These are phyloP conservation scores for Bassia scoparia DNA, from an alignment of 148 eudicot species.

Conservation along the genomic window DNA sequence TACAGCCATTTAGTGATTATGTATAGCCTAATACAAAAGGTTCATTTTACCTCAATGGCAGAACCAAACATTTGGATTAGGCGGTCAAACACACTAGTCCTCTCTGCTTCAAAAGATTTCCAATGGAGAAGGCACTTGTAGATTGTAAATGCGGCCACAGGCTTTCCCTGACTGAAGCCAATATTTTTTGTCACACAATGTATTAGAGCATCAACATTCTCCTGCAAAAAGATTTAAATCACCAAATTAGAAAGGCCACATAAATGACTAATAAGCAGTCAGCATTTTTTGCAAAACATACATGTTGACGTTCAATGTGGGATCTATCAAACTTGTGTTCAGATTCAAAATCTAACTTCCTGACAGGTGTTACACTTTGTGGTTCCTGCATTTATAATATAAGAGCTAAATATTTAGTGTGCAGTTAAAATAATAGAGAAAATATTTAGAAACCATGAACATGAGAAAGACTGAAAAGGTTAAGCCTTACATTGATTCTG, in stretches of 20 bases:
- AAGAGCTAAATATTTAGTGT: not conserved
- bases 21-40: not conserved
- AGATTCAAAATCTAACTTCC: conserved; percentile 64
- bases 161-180: conserved; percentile 92
- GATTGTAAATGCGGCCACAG: conserved; percentile 91
- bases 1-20: not conserved
- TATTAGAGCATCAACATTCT: conserved; percentile 79
- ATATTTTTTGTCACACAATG: conserved; percentile 69
- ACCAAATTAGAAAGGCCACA: conserved; percentile 11
- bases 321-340: conserved; percentile 55
- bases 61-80: conserved; percentile 95
- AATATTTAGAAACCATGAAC: conserved; percentile 1
- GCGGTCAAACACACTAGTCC: conserved; percentile 95
- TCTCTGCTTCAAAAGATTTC: conserved; percentile 99
- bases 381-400: conserved; percentile 48
- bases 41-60: conserved; percentile 77
- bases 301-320: conserved; percentile 63
- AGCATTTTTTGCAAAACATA: conserved; percentile 30
- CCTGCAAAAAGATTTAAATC: conserved; percentile 45
- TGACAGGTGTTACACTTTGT: conserved; percentile 44
- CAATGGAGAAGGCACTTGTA: conserved; percentile 93
- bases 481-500: conserved; percentile 38
- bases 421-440: conserved; percentile 11
- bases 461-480: not conserved
- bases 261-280: not conserved